Base-by-base conservation (phyloP, 2,329 filamentous ascomycete genomes). In the Didymella lethalis region DNA sequence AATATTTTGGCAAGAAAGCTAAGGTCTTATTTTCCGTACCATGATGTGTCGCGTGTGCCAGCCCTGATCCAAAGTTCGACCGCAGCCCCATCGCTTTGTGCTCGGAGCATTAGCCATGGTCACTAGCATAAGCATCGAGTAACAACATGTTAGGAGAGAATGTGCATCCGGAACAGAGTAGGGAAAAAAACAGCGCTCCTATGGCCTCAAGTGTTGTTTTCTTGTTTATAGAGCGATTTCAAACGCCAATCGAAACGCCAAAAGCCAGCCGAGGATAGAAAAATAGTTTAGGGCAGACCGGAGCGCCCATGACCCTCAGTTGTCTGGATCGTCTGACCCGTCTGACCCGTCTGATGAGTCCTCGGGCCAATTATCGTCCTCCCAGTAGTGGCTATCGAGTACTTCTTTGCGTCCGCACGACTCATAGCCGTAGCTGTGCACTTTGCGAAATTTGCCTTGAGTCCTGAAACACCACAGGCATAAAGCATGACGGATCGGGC, bases 361-460 rank as follows among this genome's bases (percentile, higher is more conserved):
- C 8, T 48, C 57, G 16, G 52, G 43, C 51, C 47, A 55, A 2
- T 12, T 25, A 20, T 61, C 48, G 23, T 36, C 29, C 25, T 74
- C 67, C 72, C 70, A 76, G 34, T 72, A 74, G 48, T 73, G 67
- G 18, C 67, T 67, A n/a, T 72, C 60, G 40, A 76, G 55, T 25
- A 61, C 53, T 23, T 73, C 65, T 7, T 65, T 60, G 10, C 61
- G 48, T 38, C 68, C 70, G 54, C 73, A 76, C 46, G 61, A 47
- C 63, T 72, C 70, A 52, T 69, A 76, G 43, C 68, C 72, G 46
- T 69, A 48, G 46, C 48, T 47, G 8, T 63, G 48, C 2, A 75
- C 60, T 4, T 62, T 63, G 32, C 65, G 60, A 57, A 73, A 74
- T 20, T 48, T 53, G 18, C 73, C 73, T 12, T 68, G 63, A 8